Evolutionary conservation across 2,329 filamentous ascomycete species (phyloP).

Genomic region (Fusarium pininemorale): DNA sequence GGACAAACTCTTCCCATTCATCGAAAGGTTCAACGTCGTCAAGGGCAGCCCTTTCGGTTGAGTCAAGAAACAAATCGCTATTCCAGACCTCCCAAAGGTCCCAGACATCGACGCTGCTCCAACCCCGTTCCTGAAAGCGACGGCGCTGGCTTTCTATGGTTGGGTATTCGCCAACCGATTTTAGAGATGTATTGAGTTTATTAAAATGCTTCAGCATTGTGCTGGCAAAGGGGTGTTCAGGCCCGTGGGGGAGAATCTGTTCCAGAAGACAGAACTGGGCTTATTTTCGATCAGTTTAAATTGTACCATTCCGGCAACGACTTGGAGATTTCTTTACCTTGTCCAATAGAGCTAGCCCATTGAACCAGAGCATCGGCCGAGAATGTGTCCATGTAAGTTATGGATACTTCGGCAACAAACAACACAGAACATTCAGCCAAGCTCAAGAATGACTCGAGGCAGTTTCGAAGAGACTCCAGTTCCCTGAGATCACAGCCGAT

Average conservation of each 20-base stretch:
- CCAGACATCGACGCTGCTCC: conserved; percentile 68
- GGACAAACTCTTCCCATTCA: conserved; percentile 93
- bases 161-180: conserved; percentile 76
- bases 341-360: conserved; percentile 78
- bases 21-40: conserved; percentile 86
- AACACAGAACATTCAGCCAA: conserved; percentile 70
- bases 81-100: conserved; percentile 88
- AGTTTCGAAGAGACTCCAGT: conserved; percentile 65
- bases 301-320: background rate
- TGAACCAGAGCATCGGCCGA: conserved; percentile 77
- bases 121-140: conserved; percentile 77
- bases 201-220: conserved; percentile 88
- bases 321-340: conserved; percentile 61
- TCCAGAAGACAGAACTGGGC: conserved; percentile 86
- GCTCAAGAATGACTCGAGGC: conserved; percentile 67
- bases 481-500: conserved; percentile 84
- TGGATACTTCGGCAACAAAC: conserved; percentile 88
- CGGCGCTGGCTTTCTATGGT: conserved; percentile 69
- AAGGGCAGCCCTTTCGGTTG: conserved; percentile 67
- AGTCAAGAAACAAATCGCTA: conserved; percentile 70
- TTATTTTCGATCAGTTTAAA: conserved; percentile 27
- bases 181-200: conserved; percentile 81
- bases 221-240: conserved; percentile 81
- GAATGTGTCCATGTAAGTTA: conserved; percentile 85
- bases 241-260: conserved; percentile 82